Evolutionary conservation across 139 green algal genomes (phyloP), one percentile per base, ranked within the genome.

Genomic region (Picochlorum sp.): DNA sequence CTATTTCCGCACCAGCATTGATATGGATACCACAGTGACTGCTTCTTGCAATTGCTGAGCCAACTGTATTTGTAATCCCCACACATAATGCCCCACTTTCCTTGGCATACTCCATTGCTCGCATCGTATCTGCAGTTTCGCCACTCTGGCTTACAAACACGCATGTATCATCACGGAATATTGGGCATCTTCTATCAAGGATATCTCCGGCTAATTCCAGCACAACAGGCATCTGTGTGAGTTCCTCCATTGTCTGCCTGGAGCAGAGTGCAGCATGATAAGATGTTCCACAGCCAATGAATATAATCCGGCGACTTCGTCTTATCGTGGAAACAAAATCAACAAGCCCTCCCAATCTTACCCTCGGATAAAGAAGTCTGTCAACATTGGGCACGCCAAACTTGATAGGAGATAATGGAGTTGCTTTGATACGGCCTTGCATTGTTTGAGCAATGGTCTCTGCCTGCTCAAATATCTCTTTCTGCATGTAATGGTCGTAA

Each of bases 31-130:
- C 85, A 69, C 79, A 87, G 65, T 90, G 72, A 4, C 83, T 92
- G 24, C 69, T 69, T 21, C 82, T 68, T 11, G 84, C 80, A 32
- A 91, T 91, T 58, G 85, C 84, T 7, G 66, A 82, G 32, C 85
- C 85, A n/a, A 91, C 85, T 14, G 84, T 91, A 75, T 91, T 91
- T 59, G 85, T 92, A 34, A 91, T 74, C 45, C 85, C 85, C 58
- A 91, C 76, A 61, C 85, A 91, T 28, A 91, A 69, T 62, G 85
- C 83, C 57, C 85, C 85, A 26, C 56, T 61, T 7, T 26, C 44
- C 61, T 84, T 83, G 32, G 79, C 79, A 44, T 84, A 85, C 45
- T 82, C 69, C 44, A 85, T 66, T n/a, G 79, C 79, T 28, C 69
- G 69, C 38, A 91, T 74, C 8, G 85, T 91, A 73, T 91, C 85